Evolutionary conservation across 495 filamentous ascomycete species (phyloP), one percentile per base, ranked within the genome.

Genomic region (Neurospora cerealis): DNA sequence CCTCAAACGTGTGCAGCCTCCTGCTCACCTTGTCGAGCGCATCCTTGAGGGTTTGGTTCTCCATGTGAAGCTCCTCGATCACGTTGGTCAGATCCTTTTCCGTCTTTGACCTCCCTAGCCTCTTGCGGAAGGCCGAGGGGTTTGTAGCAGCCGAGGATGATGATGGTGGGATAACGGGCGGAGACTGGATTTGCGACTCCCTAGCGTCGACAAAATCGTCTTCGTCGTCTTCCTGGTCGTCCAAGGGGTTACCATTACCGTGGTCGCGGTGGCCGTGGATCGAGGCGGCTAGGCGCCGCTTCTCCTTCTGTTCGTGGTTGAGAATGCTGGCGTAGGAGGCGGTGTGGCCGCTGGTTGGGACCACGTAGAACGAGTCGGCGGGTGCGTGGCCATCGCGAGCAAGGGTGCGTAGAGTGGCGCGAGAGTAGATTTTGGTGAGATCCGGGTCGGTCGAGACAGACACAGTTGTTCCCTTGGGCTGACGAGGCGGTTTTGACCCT

Each of bases 361-460:
- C 96, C 1, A 99, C 93, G 79, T 98, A 98, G 85, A 98, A 99
- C 37, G 91, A 94, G 79, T 98, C 94, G 42, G 89, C 89, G 36
- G 84, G 83, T 9, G 83, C 85, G 24, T 90, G 82, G 11, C 80
- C 83, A 44, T 84, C 83, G 37, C 80, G 78, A 8, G 79, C 73
- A n/a, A 87, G 83, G 13, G 93, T 93, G 38, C 89, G 87, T 60
- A 98, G 86, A 7, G 94, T 93, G 15, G 94, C 92, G 72, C 87
- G 88, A 5, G 93, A 96, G 82, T 94, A 95, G 40, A 94, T 84
- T 46, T 88, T 90, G 72, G 85, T 88, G 36, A 95, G 85, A 72
- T 98, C 94, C 0, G 93, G 93, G 34, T 93, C 93, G 28, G 84
- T 79, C 44, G 44, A 69, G 9, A 28, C 44, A 6, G 71, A 72